phyloP scores from a whole-genome alignment of 225 moss, liverwort and hornwort species.

The Rhytidiadelphus loreus region DNA sequence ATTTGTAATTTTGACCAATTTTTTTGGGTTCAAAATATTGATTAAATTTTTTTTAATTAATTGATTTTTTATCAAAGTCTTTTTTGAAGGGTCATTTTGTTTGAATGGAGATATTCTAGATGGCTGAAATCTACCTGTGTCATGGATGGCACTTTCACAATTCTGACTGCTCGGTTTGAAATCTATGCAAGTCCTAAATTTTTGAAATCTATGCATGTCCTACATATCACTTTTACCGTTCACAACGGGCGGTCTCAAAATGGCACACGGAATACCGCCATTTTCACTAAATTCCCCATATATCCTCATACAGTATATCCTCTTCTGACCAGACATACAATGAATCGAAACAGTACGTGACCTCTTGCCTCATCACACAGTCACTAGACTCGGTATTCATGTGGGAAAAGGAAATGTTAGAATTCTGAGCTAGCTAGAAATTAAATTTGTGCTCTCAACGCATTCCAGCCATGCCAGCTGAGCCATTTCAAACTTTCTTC shows the following conservation, averaged over 20 bases:
- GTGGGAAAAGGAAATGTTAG: not conserved
- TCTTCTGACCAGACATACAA: not conserved
- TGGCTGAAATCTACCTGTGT: too few species aligned
- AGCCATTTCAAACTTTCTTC: not conserved
- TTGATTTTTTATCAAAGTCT: not conserved
- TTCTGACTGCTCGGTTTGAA: too few species aligned
- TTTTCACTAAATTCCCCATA: too few species aligned
- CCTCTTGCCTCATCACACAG: not conserved
- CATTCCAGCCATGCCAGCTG: not conserved
- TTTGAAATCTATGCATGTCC: too few species aligned
- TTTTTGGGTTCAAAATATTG: rapidly evolving
- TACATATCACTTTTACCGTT: too few species aligned
- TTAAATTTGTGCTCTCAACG: not conserved
- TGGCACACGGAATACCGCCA: too few species aligned
- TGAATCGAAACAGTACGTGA: not conserved
- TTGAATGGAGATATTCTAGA: too few species aligned
- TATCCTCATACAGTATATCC: not conserved
- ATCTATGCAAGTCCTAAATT: too few species aligned
- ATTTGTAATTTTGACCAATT: not conserved
- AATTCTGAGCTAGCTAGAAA: not conserved
- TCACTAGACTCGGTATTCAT: not conserved
- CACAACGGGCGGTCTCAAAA: too few species aligned
- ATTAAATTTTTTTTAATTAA: too few species aligned
- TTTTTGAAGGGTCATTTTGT: not conserved
- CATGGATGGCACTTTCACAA: too few species aligned